Conservation (phyloP, 75 land plant species). For the Pinus taeda region DNA sequence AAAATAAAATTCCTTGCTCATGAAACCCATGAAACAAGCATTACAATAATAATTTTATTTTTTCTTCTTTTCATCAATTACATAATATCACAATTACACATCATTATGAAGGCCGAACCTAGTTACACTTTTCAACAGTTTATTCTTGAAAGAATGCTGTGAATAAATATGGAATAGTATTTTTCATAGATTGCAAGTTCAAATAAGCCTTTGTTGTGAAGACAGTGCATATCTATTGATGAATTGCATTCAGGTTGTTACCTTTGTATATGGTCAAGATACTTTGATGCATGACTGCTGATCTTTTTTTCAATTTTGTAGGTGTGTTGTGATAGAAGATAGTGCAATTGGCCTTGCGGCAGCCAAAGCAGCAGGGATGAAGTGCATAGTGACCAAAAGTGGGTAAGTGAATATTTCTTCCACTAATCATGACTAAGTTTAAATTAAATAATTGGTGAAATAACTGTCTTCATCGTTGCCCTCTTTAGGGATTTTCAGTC, state of each 20-base stretch:
- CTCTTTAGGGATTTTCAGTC: not conserved
- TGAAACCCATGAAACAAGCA: too few species aligned
- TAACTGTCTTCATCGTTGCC: not conserved
- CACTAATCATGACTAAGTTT: not conserved
- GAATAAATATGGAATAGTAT: not conserved
- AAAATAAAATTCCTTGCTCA: too few species aligned
- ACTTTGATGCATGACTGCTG: not conserved
- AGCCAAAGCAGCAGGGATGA: conserved; percentile 97
- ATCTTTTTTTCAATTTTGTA: conserved; percentile 19
- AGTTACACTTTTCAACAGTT: too few species aligned
- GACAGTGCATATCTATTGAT: not conserved
- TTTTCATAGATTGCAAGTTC: conserved; percentile 16
- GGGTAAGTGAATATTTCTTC: conserved; percentile 47
- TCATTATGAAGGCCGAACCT: too few species aligned
- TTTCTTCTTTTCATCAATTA: too few species aligned
- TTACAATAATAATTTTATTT: too few species aligned
- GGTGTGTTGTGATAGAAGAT: conserved; percentile 97
- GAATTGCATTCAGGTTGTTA: not conserved
- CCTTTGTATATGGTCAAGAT: conserved; percentile 3
- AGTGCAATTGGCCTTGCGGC: conserved; percentile 93
- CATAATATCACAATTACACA: too few species aligned
- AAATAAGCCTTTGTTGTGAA: not conserved
- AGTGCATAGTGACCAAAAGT: conserved; percentile 93
- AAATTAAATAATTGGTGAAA: not conserved
- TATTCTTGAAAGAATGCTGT: not conserved